A percentile compares a stretch with the other conserved stretches of the same genome.
Conservation (phyloP, 768 basidiomycete genomes). For the Strobilomyces echinocephalus region DNA sequence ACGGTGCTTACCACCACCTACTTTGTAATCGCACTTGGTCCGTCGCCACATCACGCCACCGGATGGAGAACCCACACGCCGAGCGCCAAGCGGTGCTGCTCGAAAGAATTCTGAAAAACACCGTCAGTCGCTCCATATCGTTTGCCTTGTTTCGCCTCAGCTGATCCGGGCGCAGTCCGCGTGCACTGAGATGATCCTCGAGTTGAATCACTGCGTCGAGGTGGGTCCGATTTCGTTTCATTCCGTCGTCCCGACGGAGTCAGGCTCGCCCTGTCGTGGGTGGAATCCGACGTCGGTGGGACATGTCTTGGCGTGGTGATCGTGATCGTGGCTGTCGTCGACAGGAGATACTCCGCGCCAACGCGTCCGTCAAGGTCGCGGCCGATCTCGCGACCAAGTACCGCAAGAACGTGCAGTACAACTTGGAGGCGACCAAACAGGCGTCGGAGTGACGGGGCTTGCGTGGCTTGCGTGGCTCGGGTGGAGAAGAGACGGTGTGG, state of each 20-base stretch:
- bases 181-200: slow-evolving; percentile 85
- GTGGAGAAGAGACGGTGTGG: neutral
- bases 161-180: slow-evolving; percentile 61
- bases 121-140: slow-evolving; percentile 44
- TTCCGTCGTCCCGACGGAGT: neutral
- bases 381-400: slow-evolving; percentile 85
- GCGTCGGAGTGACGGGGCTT: slow-evolving; percentile 11
- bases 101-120: slow-evolving; percentile 87
- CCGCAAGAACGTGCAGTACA: slow-evolving; percentile 89
- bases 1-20: neutral
- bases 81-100: slow-evolving; percentile 88
- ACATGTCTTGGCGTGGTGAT: neutral
- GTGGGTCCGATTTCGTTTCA: slow-evolving; percentile 36
- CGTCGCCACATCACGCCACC: slow-evolving; percentile 3
- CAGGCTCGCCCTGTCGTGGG: neutral
- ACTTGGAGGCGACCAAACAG: slow-evolving; percentile 66
- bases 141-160: neutral
- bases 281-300: neutral
- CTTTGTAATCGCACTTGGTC: neutral
- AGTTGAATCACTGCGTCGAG: slow-evolving; percentile 85
- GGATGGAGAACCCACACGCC: slow-evolving; percentile 94
- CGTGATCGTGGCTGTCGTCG: neutral
- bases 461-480: neutral
- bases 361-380: slow-evolving; percentile 71
- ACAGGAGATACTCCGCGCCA: slow-evolving; percentile 78